Conservation (phyloP, 1,284 basidiomycete species). For the Vanrija sp. region DNA sequence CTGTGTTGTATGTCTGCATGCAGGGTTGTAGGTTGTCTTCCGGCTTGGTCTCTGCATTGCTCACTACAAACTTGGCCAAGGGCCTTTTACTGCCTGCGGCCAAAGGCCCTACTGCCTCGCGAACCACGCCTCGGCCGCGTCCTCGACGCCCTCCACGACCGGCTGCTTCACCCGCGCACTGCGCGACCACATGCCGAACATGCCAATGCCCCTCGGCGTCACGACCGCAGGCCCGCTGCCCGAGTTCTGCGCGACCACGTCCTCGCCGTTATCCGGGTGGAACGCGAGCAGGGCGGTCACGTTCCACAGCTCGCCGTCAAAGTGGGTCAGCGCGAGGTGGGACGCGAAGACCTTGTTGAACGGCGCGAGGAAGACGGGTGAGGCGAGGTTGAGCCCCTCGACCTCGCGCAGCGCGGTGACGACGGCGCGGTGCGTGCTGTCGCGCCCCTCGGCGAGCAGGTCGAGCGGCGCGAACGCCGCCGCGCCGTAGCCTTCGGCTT, state of each 20-base stretch:
- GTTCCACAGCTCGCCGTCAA: conserved; percentile 12
- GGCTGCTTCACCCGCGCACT: not conserved
- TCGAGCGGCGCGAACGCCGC: conserved; percentile 5
- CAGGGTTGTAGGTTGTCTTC: no score
- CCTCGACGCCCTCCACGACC: not conserved
- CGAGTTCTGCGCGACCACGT: not conserved
- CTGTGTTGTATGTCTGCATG: no score
- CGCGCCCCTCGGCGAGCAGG: not conserved
- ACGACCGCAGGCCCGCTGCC: not conserved
- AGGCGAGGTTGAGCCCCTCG: not conserved
- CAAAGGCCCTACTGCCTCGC: not conserved
- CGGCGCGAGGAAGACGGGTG: conserved; percentile 6
- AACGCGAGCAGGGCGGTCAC: not conserved
- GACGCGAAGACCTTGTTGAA: conserved; percentile 17
- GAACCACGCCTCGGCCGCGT: conserved; percentile 7
- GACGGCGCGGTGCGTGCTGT: not conserved
- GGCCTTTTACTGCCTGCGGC: no score
- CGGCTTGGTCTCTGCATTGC: no score
- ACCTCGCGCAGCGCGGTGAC: not conserved
- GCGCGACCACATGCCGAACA: conserved; percentile 6
- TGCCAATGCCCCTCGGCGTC: conserved; percentile 8
- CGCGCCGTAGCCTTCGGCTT: conserved; percentile 12
- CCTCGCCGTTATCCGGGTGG: not conserved
- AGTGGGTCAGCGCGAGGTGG: conserved; percentile 25
- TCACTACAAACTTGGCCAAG: no score